These are phyloP conservation scores for Saccharomyces hybrid DNA, from an alignment of 1,139 yeast species.

Conservation along the genomic window DNA sequence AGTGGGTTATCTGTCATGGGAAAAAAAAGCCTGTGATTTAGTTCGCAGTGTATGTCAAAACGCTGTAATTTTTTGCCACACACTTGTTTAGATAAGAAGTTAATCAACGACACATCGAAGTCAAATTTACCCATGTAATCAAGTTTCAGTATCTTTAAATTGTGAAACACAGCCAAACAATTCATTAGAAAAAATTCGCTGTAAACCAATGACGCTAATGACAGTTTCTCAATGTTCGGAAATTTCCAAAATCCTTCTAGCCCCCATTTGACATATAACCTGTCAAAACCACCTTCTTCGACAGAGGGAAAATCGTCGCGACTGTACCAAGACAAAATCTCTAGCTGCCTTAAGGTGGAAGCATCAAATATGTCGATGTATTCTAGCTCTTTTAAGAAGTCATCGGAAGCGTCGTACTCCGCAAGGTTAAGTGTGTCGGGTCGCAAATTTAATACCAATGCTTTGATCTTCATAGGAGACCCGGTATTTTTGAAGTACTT, in stretches of 20 bases:
- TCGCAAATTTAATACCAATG: conserved; percentile 24
- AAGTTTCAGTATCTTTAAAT: conserved; percentile 17
- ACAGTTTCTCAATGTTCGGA: conserved; percentile 15
- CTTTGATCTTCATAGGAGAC: conserved; percentile 18
- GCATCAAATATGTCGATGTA: conserved; percentile 24
- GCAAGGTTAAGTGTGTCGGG: conserved; percentile 17
- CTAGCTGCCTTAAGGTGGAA: conserved; percentile 16
- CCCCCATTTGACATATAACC: conserved; percentile 22
- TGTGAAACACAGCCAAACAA: conserved; percentile 13
- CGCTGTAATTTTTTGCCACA: conserved; percentile 17
- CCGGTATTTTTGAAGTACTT: conserved; percentile 16
- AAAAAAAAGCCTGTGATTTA: conserved; percentile 17
- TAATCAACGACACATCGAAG: conserved; percentile 8
- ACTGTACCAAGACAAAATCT: conserved; percentile 28
- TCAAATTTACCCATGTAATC: conserved; percentile 21
- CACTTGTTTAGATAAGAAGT: conserved; percentile 11
- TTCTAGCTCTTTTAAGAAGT: conserved; percentile 7
- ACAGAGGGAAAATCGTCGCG: conserved; percentile 12
- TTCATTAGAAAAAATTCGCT: conserved; percentile 17
- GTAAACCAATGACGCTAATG: conserved; percentile 19
- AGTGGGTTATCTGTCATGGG: conserved; percentile 17
- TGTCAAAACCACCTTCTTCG: not conserved
- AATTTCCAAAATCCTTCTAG: conserved; percentile 19
- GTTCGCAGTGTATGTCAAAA: conserved; percentile 22
- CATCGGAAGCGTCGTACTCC: conserved; percentile 6